Conservation (phyloP, 345 rosid genomes). For the Brassica incana region DNA sequence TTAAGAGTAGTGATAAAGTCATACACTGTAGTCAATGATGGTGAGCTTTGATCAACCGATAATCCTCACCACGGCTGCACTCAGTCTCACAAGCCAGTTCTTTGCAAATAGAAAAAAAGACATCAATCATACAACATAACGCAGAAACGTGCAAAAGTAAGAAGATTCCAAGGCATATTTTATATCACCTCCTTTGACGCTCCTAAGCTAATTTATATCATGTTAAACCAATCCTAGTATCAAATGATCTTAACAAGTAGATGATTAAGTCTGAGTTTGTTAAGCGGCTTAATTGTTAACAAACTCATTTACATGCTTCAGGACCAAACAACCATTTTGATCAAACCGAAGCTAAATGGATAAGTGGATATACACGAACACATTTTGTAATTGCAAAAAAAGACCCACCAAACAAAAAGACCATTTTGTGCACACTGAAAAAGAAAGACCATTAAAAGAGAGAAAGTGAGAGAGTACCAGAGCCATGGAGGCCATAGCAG, state of each 20-base stretch:
- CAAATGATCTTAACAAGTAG: neutral
- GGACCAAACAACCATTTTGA: neutral
- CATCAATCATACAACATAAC: neutral
- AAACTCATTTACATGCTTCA: no score
- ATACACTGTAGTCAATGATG: conserved; percentile 51
- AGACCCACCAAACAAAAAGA: neutral
- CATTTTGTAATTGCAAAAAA: no score
- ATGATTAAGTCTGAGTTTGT: neutral
- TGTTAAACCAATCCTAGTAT: neutral
- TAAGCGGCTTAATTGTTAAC: no score
- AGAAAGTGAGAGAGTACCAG: conserved; percentile 45
- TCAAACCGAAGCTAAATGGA: neutral
- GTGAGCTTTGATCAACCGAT: conserved; percentile 82
- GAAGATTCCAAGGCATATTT: neutral
- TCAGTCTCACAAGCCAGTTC: conserved; percentile 89
- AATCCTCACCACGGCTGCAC: conserved; percentile 93
- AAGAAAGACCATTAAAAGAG: no score
- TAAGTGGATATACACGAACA: no score
- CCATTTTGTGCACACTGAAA: neutral
- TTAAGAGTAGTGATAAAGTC: neutral
- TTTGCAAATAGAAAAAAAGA: conserved; percentile 22
- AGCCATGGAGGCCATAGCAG: conserved; percentile 91
- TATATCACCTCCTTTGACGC: neutral
- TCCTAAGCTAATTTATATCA: neutral
- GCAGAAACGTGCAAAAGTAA: neutral